Evolutionary conservation across 2,329 filamentous ascomycete species (phyloP).

Genomic region (Cryphonectria radicalis): DNA sequence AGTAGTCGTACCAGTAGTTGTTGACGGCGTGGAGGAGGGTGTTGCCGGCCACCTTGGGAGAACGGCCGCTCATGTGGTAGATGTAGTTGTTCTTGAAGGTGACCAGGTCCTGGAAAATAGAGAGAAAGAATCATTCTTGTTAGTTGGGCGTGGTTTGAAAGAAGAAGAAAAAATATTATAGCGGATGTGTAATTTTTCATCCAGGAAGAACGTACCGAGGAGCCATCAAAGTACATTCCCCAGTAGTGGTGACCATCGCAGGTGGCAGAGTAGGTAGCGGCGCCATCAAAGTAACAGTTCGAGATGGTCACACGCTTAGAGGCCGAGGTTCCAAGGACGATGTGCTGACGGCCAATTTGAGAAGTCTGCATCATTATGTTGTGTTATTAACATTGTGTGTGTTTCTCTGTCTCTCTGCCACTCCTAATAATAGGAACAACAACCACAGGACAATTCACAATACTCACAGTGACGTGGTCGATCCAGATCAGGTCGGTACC

Average conservation of each 20-base stretch:
- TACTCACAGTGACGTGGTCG: conserved; percentile 26
- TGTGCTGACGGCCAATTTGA: conserved; percentile 62
- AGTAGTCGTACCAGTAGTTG: conserved; percentile 63
- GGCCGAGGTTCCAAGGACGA: conserved; percentile 25
- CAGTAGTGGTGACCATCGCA: conserved; percentile 66
- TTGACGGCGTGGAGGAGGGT: conserved; percentile 63
- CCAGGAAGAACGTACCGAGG: conserved; percentile 32
- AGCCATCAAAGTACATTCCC: conserved; percentile 60
- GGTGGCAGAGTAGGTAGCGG: conserved; percentile 58
- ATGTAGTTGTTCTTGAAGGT: conserved; percentile 66
- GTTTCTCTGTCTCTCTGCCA: too few relatives aligned
- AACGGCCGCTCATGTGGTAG: conserved; percentile 61
- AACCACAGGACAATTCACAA: neutral
- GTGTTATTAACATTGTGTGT: conserved; percentile 1
- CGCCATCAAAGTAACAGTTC: conserved; percentile 63
- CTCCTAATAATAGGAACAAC: neutral
- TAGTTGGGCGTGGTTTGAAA: neutral
- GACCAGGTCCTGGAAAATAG: conserved; percentile 48
- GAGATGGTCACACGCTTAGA: conserved; percentile 60
- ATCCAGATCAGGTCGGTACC: conserved; percentile 36
- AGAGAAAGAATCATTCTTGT: neutral
- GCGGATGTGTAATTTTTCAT: neutral
- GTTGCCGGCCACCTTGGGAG: conserved; percentile 61
- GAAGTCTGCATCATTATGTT: conserved; percentile 53
- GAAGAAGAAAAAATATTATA: neutral